Evolutionary conservation across 1,139 yeast genomes (phyloP).

Genomic region (Sugiyamaella sp.): DNA sequence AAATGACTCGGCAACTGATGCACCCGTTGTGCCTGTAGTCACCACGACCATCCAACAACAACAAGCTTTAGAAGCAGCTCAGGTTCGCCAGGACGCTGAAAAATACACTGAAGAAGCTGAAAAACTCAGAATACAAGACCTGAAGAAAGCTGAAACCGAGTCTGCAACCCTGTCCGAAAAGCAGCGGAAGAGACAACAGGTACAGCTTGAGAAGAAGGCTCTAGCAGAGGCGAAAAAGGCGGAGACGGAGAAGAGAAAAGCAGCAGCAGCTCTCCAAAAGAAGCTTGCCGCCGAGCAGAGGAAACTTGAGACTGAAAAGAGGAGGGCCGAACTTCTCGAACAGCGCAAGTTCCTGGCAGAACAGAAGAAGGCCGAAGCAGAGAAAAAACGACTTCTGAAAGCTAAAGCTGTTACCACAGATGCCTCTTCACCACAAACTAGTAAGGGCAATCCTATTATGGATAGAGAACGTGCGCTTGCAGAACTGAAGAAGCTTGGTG

Average conservation of each 20-base stretch:
- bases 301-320: conserved; percentile 19
- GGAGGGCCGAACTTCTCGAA: conserved; percentile 21
- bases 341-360: conserved; percentile 16
- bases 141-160: too few species aligned
- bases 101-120: too few species aligned
- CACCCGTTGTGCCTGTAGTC: too few species aligned
- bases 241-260: neutral
- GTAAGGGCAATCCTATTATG: neutral
- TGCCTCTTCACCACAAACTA: too few species aligned
- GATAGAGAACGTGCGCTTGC: neutral
- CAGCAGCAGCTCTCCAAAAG: conserved; percentile 18
- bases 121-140: too few species aligned
- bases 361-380: conserved; percentile 8
- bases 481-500: neutral
- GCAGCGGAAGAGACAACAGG: too few species aligned
- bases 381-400: neutral
- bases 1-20: too few species aligned
- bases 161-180: too few species aligned
- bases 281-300: conserved; percentile 11
- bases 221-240: conserved; percentile 2
- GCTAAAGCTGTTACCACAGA: too few species aligned
- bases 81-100: too few species aligned
- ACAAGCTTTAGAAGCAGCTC: neutral
- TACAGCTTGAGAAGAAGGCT: too few species aligned
- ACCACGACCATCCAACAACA: neutral